phyloP scores from a whole-genome alignment of 148 eudicot genomes.

The Persicaria tinctoria region DNA sequence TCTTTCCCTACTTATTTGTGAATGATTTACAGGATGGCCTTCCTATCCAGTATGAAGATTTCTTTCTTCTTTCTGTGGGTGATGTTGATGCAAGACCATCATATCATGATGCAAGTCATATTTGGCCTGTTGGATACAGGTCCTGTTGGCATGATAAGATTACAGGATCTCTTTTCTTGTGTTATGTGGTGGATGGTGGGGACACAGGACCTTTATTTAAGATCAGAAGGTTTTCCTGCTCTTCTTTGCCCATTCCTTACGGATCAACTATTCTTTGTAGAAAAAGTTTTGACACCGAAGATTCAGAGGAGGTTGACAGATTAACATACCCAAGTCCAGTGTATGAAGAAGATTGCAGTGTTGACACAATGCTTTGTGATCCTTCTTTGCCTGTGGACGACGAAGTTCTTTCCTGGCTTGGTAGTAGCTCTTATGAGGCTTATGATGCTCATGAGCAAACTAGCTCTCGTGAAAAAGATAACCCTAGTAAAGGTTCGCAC shows the following conservation, averaged over 20 bases:
- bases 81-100: slow-evolving; percentile 47
- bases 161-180: slow-evolving; percentile 63
- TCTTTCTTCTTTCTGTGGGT: slow-evolving; percentile 57
- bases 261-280: slow-evolving; percentile 39
- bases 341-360: slow-evolving; percentile 38
- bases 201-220: slow-evolving; percentile 49
- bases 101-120: slow-evolving; percentile 43
- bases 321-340: slow-evolving; percentile 10
- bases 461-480: slow-evolving; percentile 2
- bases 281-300: slow-evolving; percentile 19
- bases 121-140: slow-evolving; percentile 64
- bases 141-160: slow-evolving; percentile 75
- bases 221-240: slow-evolving; percentile 49
- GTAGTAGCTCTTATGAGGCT: slow-evolving; percentile 21
- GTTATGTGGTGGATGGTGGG: slow-evolving; percentile 63
- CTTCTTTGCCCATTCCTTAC: slow-evolving; percentile 44
- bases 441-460: slow-evolving; percentile 6
- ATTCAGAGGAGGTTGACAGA: slow-evolving; percentile 19
- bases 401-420: slow-evolving; percentile 41
- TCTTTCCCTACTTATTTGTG: background rate
- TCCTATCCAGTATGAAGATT: slow-evolving; percentile 67
- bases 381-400: slow-evolving; percentile 39
- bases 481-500: slow-evolving; percentile 14
- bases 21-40: slow-evolving; percentile 44
- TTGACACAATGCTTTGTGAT: slow-evolving; percentile 42